Conservation (phyloP, 192 early-diverging fungal genomes). For the Glomus cerebriforme region DNA sequence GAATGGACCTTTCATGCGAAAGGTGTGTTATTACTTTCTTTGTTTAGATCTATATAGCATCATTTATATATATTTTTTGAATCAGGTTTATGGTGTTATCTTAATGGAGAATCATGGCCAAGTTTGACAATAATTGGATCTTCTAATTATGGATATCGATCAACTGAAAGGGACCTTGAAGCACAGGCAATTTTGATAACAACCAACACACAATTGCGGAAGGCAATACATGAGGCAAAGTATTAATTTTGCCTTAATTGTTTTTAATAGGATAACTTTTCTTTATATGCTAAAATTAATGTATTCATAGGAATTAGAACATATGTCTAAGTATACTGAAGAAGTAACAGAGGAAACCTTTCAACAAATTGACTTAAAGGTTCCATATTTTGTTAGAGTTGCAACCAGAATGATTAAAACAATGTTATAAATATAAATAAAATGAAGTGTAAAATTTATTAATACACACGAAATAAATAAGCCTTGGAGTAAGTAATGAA, state of each 20-base stretch:
- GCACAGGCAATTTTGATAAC: constrained; percentile 81
- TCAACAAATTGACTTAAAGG: constrained; percentile 48
- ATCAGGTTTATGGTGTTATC: constrained; percentile 76
- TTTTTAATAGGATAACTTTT: neutral
- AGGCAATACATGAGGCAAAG: constrained; percentile 57
- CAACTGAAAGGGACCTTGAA: constrained; percentile 89
- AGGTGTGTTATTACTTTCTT: constrained; percentile 50
- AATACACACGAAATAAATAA: too few relatives aligned
- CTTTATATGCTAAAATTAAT: neutral
- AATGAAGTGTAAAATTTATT: too few relatives aligned
- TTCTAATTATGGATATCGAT: constrained; percentile 91
- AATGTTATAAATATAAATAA: constrained; percentile 52
- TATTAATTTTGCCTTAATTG: neutral
- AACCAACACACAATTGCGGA: constrained; percentile 51
- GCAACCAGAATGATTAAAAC: constrained; percentile 57
- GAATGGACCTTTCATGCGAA: constrained; percentile 98
- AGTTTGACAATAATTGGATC: constrained; percentile 86
- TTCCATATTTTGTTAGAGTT: constrained; percentile 54
- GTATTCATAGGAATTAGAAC: constrained; percentile 50
- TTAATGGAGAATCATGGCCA: constrained; percentile 56
- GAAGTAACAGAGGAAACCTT: constrained; percentile 56
- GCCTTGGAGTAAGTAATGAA: too few relatives aligned
- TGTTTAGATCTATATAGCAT: neutral
- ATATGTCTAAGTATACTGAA: constrained; percentile 46
- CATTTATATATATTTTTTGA: neutral